Base-by-base conservation (phyloP, 345 rosid species). In the Syzygium aromaticum region DNA sequence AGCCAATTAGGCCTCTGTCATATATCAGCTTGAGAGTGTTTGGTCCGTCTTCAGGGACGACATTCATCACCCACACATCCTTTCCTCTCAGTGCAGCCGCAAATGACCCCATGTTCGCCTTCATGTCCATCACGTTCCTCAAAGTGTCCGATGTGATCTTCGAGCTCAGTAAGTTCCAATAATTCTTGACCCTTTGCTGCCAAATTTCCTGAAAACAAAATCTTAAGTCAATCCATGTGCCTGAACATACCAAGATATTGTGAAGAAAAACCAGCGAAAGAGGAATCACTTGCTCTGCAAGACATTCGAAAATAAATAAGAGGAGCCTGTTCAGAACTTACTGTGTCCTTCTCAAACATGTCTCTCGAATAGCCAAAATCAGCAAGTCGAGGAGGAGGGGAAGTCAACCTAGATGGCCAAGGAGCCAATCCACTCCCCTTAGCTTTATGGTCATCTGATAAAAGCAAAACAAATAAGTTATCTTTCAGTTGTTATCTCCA, bases 51-150 rank as follows among this genome's bases (percentile, higher is more conserved):
- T 93, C 93, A 6, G 96, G 93, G 86, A 95, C 94, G 33, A 95
- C 98, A 90, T 95, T 95, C 98, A 96, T 97, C 84, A 95, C 98
- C 99, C 99, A 97, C 3, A 95, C 96, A 90, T 96, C 94, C 90
- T 97, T 97, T 57, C 87, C 91, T 88, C 91, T 95, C n/a, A 97
- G 91, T 56, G 99, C 98, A 88, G 99, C 98, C 27, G 94, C 99
- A 87, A 98, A 98, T 52, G 99, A 96, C 13, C 99, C 99, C 91
- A 94, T 86, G 90, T 94, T 88, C 87, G 98, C 98, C 89, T 98
- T 98, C 99, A 98, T 98, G 93, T 98, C 99, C 98, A 98, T 95
- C 90, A 98, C 33, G 88, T 98, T 98, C 93, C 99, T 95, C 83
- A 96, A 53, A 7, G 95, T 92, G 90, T 98, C 91, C 12, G 95